These are phyloP conservation scores for Cladophialophora bantiana DNA, from an alignment of 2,329 filamentous ascomycete species.

Conservation along the genomic window DNA sequence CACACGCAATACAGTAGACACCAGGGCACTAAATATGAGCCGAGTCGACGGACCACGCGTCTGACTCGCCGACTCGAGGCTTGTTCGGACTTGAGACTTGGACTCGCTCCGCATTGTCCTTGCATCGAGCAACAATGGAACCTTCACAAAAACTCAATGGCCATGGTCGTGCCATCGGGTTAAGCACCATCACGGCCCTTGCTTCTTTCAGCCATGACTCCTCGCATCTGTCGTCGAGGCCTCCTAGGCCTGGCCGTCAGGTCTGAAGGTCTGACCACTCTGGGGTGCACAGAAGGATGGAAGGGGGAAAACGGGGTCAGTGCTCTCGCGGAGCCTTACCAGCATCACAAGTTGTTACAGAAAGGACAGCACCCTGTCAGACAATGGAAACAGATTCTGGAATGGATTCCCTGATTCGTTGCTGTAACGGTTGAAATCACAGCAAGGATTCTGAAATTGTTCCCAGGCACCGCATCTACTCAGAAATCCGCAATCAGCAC, in stretches of 20 bases:
- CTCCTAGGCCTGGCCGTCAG: conserved; percentile 6
- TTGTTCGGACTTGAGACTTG: neutral
- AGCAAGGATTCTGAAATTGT: conserved; percentile 19
- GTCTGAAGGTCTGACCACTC: conserved; percentile 19
- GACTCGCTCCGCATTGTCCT: neutral
- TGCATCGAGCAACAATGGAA: neutral
- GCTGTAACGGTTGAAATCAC: conserved; percentile 13
- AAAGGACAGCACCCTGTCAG: neutral
- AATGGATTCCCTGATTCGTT: conserved; percentile 12
- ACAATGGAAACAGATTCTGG: neutral
- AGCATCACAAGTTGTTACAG: neutral
- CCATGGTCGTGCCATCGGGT: neutral
- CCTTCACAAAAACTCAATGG: neutral
- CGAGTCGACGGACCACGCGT: neutral
- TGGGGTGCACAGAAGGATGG: conserved; percentile 10
- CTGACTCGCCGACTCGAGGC: conserved; percentile 1
- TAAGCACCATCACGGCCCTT: neutral
- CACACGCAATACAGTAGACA: neutral
- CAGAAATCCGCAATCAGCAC: conserved; percentile 25
- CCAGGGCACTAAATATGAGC: neutral
- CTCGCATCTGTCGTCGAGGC: neutral
- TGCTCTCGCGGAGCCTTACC: neutral
- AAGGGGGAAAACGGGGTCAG: neutral
- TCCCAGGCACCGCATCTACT: conserved; percentile 11
- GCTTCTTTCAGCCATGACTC: too few relatives aligned